phyloP scores from a whole-genome alignment of 371 early-diverging fungal genomes.

The Massospora cicadina region DNA sequence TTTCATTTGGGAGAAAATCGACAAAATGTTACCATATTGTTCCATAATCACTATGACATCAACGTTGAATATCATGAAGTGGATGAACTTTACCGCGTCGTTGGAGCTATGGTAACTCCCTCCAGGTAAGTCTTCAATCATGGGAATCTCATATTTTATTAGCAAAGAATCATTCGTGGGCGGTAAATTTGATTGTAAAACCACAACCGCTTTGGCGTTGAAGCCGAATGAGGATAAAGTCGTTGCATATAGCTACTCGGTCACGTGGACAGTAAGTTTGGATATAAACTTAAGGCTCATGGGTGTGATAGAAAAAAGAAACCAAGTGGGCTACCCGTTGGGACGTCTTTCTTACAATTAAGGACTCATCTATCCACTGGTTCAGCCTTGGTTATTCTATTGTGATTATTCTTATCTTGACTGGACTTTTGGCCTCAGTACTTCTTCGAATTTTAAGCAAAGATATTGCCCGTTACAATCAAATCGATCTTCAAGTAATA shows the following conservation, averaged over 20 bases:
- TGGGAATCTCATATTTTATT: neutral
- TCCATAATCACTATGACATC: slow-evolving; percentile 86
- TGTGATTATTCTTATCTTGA: slow-evolving; percentile 75
- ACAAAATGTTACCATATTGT: slow-evolving; percentile 12
- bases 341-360: slow-evolving; percentile 72
- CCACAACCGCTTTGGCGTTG: slow-evolving; percentile 19
- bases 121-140: slow-evolving; percentile 20
- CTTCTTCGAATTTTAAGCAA: slow-evolving; percentile 62
- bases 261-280: slow-evolving; percentile 39
- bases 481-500: slow-evolving; percentile 34
- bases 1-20: slow-evolving; percentile 64
- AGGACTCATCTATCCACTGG: slow-evolving; percentile 71
- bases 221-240: slow-evolving; percentile 23
- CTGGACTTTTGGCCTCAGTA: slow-evolving; percentile 74
- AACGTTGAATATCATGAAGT: slow-evolving; percentile 43
- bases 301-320: slow-evolving; percentile 23
- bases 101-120: slow-evolving; percentile 69
- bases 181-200: neutral
- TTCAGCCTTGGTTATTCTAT: slow-evolving; percentile 74
- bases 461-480: slow-evolving; percentile 77
- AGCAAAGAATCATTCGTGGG: neutral
- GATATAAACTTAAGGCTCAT: neutral
- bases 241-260: slow-evolving; percentile 70
- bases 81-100: slow-evolving; percentile 50
- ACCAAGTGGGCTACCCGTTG: slow-evolving; percentile 88